phyloP scores from a whole-genome alignment of 202 grass and related monocot species.

The Panicum hallii region DNA sequence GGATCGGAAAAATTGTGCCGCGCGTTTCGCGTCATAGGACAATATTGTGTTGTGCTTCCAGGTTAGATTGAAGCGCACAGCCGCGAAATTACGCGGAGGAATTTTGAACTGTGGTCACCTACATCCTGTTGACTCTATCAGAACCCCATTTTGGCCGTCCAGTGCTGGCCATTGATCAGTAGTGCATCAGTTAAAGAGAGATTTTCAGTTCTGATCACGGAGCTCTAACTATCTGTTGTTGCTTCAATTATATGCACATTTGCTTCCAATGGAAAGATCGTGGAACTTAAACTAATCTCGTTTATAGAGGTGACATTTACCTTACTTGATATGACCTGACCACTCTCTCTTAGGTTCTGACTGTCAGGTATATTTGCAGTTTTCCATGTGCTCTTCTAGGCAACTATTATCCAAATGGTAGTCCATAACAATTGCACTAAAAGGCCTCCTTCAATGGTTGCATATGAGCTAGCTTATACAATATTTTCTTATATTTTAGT shows the following conservation, averaged over 20 bases:
- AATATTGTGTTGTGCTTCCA: background rate
- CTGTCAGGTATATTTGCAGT: slow-evolving; percentile 4
- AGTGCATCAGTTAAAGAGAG: background rate
- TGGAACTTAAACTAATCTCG: background rate
- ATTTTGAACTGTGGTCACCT: background rate
- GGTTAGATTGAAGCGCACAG: background rate
- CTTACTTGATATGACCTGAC: slow-evolving; percentile 29
- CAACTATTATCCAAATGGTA: slow-evolving; percentile 38
- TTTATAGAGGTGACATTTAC: background rate
- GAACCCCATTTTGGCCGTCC: background rate
- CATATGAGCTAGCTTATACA: no score
- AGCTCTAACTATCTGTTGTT: background rate
- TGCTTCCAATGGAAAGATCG: background rate
- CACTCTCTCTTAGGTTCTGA: slow-evolving; percentile 22
- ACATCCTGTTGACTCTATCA: background rate
- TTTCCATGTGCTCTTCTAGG: slow-evolving; percentile 31
- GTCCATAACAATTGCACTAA: slow-evolving; percentile 9
- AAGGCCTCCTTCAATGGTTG: no score
- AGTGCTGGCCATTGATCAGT: background rate
- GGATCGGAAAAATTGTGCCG: background rate
- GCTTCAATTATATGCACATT: background rate
- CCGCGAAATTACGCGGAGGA: background rate
- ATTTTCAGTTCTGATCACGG: background rate
- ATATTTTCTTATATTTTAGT: no score
- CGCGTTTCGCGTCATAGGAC: background rate